Base-by-base conservation (phyloP, 805 yeast genomes). In the Metschnikowia matae region DNA sequence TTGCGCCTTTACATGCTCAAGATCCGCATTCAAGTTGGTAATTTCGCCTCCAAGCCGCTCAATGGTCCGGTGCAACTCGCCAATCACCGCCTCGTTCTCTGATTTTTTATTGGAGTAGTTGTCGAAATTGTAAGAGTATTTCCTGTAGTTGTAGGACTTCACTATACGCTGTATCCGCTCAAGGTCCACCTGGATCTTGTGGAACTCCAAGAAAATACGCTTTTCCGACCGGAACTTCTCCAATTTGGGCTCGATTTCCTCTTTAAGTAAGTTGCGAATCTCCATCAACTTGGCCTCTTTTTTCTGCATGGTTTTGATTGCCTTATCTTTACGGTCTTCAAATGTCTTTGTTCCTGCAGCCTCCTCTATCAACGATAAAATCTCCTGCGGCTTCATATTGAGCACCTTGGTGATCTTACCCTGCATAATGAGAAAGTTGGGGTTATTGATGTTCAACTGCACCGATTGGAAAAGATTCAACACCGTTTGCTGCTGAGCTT, bases 341-440 rank as follows among this genome's bases (percentile, higher is more conserved):
- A 89, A 94, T 78, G 92, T 88, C 55, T 92, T 83, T 0, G 99
- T 94, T 5, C 99, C 99, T 0, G 99, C 96, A 0, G 99, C 99
- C 69, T 94, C 99, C 68, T 94, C 99, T 48, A 94, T 89, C 58
- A 94, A 76, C 4, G 96, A 84, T 55, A 94, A 69, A 39, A 92
- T 87, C 66, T 94, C 98, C 1, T 82, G 73, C 0, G 99, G 96
- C 60, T 88, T 89, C 98, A 94, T 94, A 66, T 94, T 94, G 61
- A 94, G 77, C 56, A 94, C 97, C 66, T 94, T 92, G 33, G 99
- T 95, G 70, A 95, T 94, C 65, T 90, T 89, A 53, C 99, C 99
- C 70, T 94, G 99, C 99, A 95, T 94, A 62, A 94, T 94, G 59
- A 94, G 77, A 69, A 94, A 94, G 66, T 94, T 94, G 32, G 99